Conservation (phyloP, 495 filamentous ascomycete species). For the Filosporella fistucella region DNA sequence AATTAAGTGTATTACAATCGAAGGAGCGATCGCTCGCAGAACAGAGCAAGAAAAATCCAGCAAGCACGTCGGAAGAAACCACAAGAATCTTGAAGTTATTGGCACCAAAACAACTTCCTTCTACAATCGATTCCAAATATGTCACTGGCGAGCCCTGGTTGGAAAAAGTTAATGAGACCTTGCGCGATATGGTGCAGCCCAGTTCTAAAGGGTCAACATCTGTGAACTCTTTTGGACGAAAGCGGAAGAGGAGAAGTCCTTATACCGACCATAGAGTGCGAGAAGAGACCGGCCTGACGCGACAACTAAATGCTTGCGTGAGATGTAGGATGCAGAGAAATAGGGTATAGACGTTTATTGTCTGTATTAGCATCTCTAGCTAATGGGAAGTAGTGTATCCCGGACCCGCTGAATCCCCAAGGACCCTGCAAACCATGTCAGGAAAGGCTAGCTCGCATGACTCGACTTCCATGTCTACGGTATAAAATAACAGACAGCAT, state of each 20-base stretch:
- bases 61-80: neutral
- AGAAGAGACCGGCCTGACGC: constrained; percentile 28
- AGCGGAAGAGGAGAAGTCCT: constrained; percentile 25
- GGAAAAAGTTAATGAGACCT: neutral
- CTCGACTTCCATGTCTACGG: constrained; percentile 32
- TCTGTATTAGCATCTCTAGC: neutral
- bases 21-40: neutral
- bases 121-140: constrained; percentile 3
- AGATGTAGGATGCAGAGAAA: constrained; percentile 34
- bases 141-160: constrained; percentile 1
- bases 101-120: constrained; percentile 1
- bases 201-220: neutral
- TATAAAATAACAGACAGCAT: constrained; percentile 36
- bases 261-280: constrained; percentile 25
- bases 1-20: neutral
- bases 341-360: constrained; percentile 20
- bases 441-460: constrained; percentile 27
- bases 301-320: constrained; percentile 31
- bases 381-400: constrained; percentile 26
- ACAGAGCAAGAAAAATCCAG: neutral
- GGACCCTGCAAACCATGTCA: constrained; percentile 33
- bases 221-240: neutral
- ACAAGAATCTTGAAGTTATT: constrained; percentile 1
- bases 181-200: neutral
- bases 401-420: constrained; percentile 28